Evolutionary conservation across 1,284 basidiomycete genomes (phyloP).

Genomic region (Cutaneotrichosporon sp.): DNA sequence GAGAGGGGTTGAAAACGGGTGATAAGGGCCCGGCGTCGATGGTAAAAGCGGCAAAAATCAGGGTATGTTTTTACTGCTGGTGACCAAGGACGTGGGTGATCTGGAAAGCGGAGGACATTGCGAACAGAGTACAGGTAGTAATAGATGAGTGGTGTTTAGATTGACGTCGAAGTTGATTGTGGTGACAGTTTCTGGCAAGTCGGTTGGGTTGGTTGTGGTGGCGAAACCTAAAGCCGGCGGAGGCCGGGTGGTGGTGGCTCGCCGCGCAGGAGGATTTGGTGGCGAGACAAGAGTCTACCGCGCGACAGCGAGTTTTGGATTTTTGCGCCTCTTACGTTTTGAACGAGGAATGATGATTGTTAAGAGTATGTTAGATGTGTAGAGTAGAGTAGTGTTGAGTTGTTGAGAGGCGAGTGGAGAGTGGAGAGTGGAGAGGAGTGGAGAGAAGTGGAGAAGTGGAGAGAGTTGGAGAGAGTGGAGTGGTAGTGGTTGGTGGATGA

Average conservation of each 20-base stretch:
- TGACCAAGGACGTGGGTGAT: not conserved
- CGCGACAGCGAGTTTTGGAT: not conserved
- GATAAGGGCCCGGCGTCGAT: not conserved
- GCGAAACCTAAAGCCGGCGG: not conserved
- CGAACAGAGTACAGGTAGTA: too few relatives aligned
- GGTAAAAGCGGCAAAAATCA: not conserved
- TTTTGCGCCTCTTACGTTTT: conserved; percentile 6
- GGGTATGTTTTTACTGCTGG: not conserved
- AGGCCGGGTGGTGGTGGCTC: not conserved
- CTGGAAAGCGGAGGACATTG: not conserved
- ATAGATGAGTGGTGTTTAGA: not conserved
- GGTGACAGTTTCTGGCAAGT: too few relatives aligned
- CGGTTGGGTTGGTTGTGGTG: not conserved
- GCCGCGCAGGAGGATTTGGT: too few relatives aligned
- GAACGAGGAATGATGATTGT: not conserved
- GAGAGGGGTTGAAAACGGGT: not conserved
- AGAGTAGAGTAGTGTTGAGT: not conserved
- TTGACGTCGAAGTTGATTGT: not conserved
- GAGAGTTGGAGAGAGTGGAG: not conserved
- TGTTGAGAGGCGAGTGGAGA: not conserved
- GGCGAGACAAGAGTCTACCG: not conserved
- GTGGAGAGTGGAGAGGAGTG: not conserved
- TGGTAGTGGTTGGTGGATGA: not conserved
- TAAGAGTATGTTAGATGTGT: not conserved
- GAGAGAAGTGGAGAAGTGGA: not conserved